Conservation (phyloP, 1,284 basidiomycete species). For the Ceratobasidium sp. region DNA sequence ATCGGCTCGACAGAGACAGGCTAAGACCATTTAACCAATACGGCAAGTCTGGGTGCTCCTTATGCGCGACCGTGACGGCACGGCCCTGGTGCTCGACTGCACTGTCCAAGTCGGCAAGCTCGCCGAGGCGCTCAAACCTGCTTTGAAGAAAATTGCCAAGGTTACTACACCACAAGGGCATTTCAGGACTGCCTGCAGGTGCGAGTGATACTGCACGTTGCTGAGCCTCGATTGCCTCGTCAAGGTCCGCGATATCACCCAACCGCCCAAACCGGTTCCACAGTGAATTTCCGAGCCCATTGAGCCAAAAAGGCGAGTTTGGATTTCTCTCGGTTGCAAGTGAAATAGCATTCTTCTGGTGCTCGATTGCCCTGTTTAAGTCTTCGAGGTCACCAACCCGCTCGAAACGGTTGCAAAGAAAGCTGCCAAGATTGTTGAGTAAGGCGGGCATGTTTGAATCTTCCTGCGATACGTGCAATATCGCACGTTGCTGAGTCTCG, state of each 20-base stretch:
- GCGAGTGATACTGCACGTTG: background rate
- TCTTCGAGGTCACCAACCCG: background rate
- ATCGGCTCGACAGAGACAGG: background rate
- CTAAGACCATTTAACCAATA: background rate
- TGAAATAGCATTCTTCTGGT: background rate
- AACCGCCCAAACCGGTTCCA: background rate
- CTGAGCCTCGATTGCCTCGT: background rate
- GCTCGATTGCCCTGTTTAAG: background rate
- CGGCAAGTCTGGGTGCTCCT: background rate
- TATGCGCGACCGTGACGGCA: background rate
- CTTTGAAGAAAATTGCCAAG: background rate
- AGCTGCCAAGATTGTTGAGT: background rate
- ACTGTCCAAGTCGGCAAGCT: background rate
- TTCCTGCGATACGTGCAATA: background rate
- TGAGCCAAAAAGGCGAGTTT: background rate
- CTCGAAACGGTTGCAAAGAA: background rate
- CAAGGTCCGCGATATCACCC: background rate
- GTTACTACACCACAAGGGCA: background rate
- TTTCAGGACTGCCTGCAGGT: background rate
- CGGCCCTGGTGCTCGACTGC: background rate
- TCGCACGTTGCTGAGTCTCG: background rate
- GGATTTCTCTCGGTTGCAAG: too few relatives aligned
- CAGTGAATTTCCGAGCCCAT: background rate
- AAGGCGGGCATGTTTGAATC: background rate
- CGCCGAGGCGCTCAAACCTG: background rate